Conservation (phyloP, 495 filamentous ascomycete genomes). For the Podospora anserina region DNA sequence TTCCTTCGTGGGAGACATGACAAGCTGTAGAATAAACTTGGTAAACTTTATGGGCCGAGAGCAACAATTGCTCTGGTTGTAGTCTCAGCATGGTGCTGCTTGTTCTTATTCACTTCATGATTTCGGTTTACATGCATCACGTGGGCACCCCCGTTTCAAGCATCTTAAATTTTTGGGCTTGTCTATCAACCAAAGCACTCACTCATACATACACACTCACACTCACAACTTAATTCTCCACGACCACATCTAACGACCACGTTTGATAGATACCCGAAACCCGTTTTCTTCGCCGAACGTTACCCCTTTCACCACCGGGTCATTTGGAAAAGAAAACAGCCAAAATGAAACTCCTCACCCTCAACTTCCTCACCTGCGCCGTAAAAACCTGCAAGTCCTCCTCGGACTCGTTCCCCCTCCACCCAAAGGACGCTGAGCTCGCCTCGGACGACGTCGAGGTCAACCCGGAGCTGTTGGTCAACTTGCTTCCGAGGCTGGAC, state of each 20-base stretch:
- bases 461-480: slow-evolving; percentile 72
- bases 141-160: slow-evolving; percentile 22
- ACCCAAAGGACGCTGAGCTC: slow-evolving; percentile 86
- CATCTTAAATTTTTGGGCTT: slow-evolving; percentile 18
- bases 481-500: slow-evolving; percentile 82
- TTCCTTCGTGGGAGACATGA: not conserved
- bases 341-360: slow-evolving; percentile 91
- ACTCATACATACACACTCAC: not conserved
- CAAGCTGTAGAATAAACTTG: not conserved
- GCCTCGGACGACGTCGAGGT: slow-evolving; percentile 75
- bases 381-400: slow-evolving; percentile 86
- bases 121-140: slow-evolving; percentile 19
- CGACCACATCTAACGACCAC: not conserved
- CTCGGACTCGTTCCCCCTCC: slow-evolving; percentile 75
- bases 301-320: not conserved
- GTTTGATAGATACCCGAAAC: slow-evolving; percentile 1
- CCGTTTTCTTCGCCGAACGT: not conserved
- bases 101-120: not conserved
- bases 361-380: slow-evolving; percentile 96
- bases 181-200: not conserved
- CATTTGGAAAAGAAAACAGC: not conserved
- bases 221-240: not conserved
- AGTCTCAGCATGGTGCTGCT: not conserved
- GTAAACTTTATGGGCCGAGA: not conserved
- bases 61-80: not conserved